Conservation (phyloP, 208 protist genomes). For the Acanthamoeba culbertsoni region DNA sequence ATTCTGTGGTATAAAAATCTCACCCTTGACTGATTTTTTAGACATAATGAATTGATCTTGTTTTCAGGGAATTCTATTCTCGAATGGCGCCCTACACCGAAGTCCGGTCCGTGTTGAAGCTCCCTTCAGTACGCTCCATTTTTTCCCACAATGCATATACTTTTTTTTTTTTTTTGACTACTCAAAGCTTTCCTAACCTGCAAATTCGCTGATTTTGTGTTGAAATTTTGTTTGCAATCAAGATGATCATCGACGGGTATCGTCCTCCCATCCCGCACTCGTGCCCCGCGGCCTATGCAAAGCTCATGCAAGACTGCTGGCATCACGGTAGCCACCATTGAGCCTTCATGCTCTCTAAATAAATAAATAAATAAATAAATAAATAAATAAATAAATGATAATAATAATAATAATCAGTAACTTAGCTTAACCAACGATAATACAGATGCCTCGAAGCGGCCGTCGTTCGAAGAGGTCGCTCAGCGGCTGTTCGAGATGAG, state of each 20-base stretch:
- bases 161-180: background rate
- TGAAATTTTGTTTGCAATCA: background rate
- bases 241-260: constrained; percentile 20
- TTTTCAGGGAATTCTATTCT: background rate
- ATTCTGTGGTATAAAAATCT: background rate
- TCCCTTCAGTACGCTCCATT: background rate
- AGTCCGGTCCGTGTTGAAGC: background rate
- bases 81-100: background rate
- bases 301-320: constrained; percentile 40
- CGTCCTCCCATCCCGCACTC: background rate
- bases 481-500: constrained; percentile 7
- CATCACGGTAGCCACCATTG: background rate
- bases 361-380: no score
- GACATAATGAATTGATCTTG: background rate
- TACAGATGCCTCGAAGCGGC: constrained; percentile 22
- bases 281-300: background rate
- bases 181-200: background rate
- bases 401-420: background rate
- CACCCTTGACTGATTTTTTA: background rate
- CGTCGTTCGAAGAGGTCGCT: background rate
- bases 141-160: background rate
- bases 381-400: no score
- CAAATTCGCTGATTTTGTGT: background rate
- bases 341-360: background rate
- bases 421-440: background rate